These are phyloP conservation scores for Kandelia obovata DNA, from an alignment of 345 rosid genomes.

Conservation along the genomic window DNA sequence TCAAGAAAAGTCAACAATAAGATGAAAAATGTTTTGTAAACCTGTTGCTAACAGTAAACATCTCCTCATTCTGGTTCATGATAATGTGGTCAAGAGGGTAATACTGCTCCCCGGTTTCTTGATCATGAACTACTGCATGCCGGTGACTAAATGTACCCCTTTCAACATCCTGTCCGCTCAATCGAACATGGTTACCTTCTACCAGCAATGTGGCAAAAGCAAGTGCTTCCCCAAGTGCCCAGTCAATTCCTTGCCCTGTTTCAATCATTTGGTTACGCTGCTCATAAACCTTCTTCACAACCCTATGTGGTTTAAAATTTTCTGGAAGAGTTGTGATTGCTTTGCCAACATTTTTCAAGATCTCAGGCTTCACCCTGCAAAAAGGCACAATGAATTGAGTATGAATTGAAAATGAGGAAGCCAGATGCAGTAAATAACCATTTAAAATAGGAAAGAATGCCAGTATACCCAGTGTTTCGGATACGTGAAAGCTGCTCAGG, in stretches of 20 bases:
- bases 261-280: constrained; percentile 76
- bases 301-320: constrained; percentile 68
- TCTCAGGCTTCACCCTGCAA: constrained; percentile 75
- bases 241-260: constrained; percentile 78
- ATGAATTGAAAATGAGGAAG: not conserved
- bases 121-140: constrained; percentile 73
- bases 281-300: constrained; percentile 73
- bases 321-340: constrained; percentile 66
- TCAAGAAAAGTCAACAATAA: not conserved
- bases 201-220: constrained; percentile 72
- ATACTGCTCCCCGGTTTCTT: constrained; percentile 64
- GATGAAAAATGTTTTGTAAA: constrained; percentile 9
- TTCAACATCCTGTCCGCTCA: constrained; percentile 92
- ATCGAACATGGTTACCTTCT: constrained; percentile 85
- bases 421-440: not conserved
- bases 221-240: constrained; percentile 83
- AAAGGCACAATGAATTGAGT: constrained; percentile 17
- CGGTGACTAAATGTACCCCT: constrained; percentile 87
- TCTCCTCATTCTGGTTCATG: constrained; percentile 65
- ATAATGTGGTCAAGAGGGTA: constrained; percentile 73
- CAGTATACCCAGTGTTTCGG: constrained; percentile 64
- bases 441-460: constrained; percentile 6
- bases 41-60: constrained; percentile 92
- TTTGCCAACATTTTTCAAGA: constrained; percentile 77
- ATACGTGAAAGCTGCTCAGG: constrained; percentile 78